Evolutionary conservation across 495 filamentous ascomycete species (phyloP), one percentile per base, ranked within the genome.

Genomic region (Trichoderma reesei): DNA sequence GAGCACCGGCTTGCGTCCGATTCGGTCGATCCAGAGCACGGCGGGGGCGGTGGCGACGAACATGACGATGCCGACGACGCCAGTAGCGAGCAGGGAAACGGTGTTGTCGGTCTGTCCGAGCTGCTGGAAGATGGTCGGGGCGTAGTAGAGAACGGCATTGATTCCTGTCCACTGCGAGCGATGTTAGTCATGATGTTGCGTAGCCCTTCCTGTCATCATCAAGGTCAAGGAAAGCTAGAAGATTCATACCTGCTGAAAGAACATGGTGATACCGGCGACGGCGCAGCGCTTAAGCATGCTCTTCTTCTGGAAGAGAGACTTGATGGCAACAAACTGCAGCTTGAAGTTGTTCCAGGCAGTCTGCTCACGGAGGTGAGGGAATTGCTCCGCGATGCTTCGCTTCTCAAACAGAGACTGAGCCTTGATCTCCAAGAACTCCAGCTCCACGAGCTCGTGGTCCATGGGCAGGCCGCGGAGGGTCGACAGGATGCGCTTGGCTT

Each of bases 361-460:
- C 61, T 80, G 78, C 54, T 87, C 84, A 1, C 79, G 79, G 6
- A 90, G 69, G 14, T 85, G 71, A 5, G 90, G 90, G 75, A 89
- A 95, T 41, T 88, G 77, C 67, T 89, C 86, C 2, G 82, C 82
- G 0, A 87, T 79, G 36, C 84, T 88, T 16, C 88, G 83, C 74
- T 92, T 90, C 75, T 94, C 90, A 63, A 92, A 90, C 62, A 86
- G 80, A 5, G 86, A 86, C 64, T 90, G 88, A 0, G 90, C 88
- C 71, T 88, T 87, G 73, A 96, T 92, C 70, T 94, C 91, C 37
- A 90, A 79, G 72, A 87, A 92, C 68, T 93, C 91, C 34, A 89
- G 81, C 69, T 88, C 80, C 56, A 94, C 82, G 0, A 86, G 76
- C 62, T 88, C 85, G 67, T 87, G 81, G 66, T 88, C 82, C 18